These are phyloP conservation scores for Flaveria linearis DNA, from an alignment of 129 eudicot species.

Conservation along the genomic window DNA sequence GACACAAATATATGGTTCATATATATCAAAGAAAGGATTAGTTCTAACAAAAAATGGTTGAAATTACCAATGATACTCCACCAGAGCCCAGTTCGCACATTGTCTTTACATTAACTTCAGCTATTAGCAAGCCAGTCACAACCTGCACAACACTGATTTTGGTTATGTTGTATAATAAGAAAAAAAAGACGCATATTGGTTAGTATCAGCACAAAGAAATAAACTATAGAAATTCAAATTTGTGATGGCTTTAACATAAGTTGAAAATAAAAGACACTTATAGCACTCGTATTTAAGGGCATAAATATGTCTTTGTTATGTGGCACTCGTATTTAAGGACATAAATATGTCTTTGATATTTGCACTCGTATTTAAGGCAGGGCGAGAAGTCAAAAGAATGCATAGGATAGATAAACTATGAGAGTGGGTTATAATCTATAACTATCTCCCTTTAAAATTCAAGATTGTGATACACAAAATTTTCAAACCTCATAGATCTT, in stretches of 20 bases:
- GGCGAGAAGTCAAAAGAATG: neutral
- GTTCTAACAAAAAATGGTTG: constrained; percentile 22
- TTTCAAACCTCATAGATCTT: neutral
- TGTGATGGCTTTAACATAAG: neutral
- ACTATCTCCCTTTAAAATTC: neutral
- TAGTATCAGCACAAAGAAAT: neutral
- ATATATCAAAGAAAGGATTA: constrained; percentile 12
- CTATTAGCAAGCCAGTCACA: constrained; percentile 85
- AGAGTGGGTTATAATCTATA: neutral
- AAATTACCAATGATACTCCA: constrained; percentile 91
- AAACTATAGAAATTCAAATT: neutral
- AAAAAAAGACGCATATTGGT: neutral
- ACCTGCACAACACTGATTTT: constrained; percentile 49
- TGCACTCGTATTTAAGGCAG: neutral
- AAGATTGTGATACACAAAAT: neutral
- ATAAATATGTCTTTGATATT: constrained; percentile 1
- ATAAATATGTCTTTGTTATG: constrained; percentile 8
- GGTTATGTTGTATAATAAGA: neutral
- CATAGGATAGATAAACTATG: neutral
- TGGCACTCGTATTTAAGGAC: neutral
- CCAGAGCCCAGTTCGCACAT: constrained; percentile 97
- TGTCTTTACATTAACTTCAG: constrained; percentile 96
- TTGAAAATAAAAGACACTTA: neutral
- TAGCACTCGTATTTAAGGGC: neutral
- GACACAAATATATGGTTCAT: constrained; percentile 8